Base-by-base conservation (phyloP, 2,329 filamentous ascomycete species). In the Fusarium paranaense region DNA sequence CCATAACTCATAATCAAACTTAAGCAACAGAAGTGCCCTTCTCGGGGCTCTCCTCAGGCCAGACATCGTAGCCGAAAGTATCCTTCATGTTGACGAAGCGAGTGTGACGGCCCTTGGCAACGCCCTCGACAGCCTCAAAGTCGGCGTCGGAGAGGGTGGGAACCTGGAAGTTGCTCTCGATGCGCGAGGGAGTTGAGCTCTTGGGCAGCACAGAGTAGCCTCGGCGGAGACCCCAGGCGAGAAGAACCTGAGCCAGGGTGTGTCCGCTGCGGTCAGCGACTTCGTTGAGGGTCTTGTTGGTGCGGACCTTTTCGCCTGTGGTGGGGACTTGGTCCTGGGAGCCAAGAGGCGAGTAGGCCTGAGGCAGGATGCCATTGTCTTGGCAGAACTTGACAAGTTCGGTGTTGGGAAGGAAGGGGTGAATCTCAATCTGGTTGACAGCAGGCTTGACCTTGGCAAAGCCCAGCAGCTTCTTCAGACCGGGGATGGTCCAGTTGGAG, bases 51-150 rank as follows among this genome's bases (percentile, higher is more conserved):
- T 91, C 90, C 78, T 91, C 88, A 0, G 90, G 87, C 90, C 90
- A 92, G 59, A 94, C 88, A 76, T 94, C 87, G 80, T 93, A 93
- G 8, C 93, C 93, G 81, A 94, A 94, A 1, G 91, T 93, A 74
- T 94, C 92, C 87, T 93, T 94, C 92, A 94, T 94, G 85, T 95
- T 94, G 68, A 95, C 92, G 78, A 95, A 94, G 40, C 93, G 89
- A 30, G 88, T 89, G 81, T 93, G 90, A 61, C 92, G 87, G 38
- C 90, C 90, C 80, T 89, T 86, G 52, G 77, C 77, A 59, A 78
- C 77, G 33, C 69, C 69, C 71, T 83, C 81, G 52, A 83, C 81
- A 20, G 80, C 82, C 80, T 85, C 76, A 74, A 86, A 83, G 84
- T 95, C 94, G 84, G 90, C 92, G 80, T 89, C 74, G 0, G 77